A percentile compares a stretch with the other conserved stretches of the same genome.
phyloP scores from a whole-genome alignment of 2,329 filamentous ascomycete species.

The Neurospora sp. region DNA sequence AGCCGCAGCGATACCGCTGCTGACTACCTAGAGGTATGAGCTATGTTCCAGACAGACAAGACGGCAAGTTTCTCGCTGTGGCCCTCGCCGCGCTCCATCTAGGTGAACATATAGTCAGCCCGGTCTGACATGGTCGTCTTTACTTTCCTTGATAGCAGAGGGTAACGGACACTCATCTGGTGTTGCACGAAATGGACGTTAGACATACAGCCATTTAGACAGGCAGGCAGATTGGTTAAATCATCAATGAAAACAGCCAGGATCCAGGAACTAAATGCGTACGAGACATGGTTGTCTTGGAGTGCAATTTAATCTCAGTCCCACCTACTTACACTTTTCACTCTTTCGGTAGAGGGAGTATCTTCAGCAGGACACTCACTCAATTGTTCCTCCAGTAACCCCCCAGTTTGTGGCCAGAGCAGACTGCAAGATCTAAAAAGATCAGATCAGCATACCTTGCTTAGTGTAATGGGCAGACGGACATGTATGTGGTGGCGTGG shows the following conservation, averaged over 20 bases:
- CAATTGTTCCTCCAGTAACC: neutral
- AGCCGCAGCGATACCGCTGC: neutral
- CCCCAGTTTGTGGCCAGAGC: no score
- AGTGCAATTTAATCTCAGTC: neutral
- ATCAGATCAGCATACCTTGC: no score
- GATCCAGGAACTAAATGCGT: neutral
- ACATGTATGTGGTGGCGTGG: no score
- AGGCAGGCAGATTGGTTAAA: no score
- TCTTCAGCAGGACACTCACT: neutral
- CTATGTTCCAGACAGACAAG: no score
- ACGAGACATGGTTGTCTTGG: neutral
- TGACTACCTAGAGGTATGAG: neutral
- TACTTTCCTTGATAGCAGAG: neutral
- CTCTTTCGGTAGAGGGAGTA: neutral
- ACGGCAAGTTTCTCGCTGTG: no score
- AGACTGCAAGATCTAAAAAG: no score
- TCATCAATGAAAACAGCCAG: neutral
- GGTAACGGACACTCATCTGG: neutral
- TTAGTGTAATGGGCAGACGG: no score
- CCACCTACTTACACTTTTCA: neutral
- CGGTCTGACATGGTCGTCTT: neutral
- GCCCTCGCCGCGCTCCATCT: no score
- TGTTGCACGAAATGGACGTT: neutral
- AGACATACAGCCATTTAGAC: neutral
- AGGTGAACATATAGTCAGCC: neutral